Conservation (phyloP, 768 basidiomycete species). For the Boletus sp. region DNA sequence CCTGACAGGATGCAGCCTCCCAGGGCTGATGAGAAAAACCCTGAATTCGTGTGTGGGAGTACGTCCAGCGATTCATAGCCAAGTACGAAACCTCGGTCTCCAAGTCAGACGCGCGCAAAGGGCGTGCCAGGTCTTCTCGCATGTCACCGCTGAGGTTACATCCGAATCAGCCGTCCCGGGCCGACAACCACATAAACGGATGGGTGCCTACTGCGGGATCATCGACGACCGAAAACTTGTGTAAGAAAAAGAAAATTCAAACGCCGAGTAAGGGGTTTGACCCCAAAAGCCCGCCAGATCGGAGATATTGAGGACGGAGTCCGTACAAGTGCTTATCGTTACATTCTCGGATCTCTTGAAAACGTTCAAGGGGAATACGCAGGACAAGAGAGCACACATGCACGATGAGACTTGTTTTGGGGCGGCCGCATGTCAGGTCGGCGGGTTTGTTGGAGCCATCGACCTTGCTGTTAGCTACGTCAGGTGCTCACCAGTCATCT, state of each 20-base stretch:
- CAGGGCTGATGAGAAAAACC: slow-evolving; percentile 26
- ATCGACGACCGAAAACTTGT: slow-evolving; percentile 4
- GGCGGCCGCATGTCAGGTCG: slow-evolving; percentile 23
- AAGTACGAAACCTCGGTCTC: slow-evolving; percentile 16
- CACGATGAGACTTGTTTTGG: slow-evolving; percentile 17
- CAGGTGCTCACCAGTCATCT: slow-evolving; percentile 3
- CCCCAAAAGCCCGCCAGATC: neutral
- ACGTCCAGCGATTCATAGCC: slow-evolving; percentile 6
- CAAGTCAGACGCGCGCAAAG: slow-evolving; percentile 25
- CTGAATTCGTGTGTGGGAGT: slow-evolving; percentile 16
- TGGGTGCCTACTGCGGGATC: neutral
- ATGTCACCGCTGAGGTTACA: slow-evolving; percentile 16
- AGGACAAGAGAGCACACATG: neutral
- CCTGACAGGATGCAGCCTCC: slow-evolving; percentile 12
- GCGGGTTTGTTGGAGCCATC: neutral
- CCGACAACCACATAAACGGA: slow-evolving; percentile 14
- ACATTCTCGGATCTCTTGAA: slow-evolving; percentile 6
- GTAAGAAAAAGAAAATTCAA: slow-evolving; percentile 11
- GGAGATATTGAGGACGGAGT: slow-evolving; percentile 1
- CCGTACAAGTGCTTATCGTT: neutral
- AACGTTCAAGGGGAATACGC: slow-evolving; percentile 26
- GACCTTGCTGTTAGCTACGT: slow-evolving; percentile 3
- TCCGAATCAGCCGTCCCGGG: slow-evolving; percentile 4
- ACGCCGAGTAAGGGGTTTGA: slow-evolving; percentile 1
- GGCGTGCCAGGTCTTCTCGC: slow-evolving; percentile 25